Evolutionary conservation across 805 yeast genomes (phyloP), one percentile per base, ranked within the genome.

Genomic region (Jamesozyma gamospora): DNA sequence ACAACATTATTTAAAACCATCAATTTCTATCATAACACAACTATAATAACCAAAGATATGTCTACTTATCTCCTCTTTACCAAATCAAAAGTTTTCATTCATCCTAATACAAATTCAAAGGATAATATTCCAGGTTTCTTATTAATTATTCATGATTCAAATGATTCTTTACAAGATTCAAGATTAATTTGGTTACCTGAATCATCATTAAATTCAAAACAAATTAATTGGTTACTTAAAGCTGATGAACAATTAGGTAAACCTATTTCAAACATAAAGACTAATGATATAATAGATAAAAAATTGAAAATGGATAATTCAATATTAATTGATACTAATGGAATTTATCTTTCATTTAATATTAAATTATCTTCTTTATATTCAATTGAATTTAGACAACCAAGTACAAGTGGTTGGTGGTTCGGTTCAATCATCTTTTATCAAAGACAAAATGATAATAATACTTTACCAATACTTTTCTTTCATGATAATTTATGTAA

Each of bases 401-500:
- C 96, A 5, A 77, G 87, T 2, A 53, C 63, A 11, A 65, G 76
- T 13, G 94, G 88, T 2, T 79, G 87, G 77, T 90, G 96, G 96
- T 76, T 74, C 62, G 99, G 99, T 0, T 83, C 95, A 0, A 64
- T 90, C 13, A 66, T 86, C 2, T 60, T 92, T 24, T 80, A 85
- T 58, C 74, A 90, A 1, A 73, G 74, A 47, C 45, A 49, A 15
- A 64, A 40, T 17, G 56, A 62, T 26, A 75, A 64, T 32, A 81
- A 75, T 40, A 75, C 77, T 33, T 62, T 86, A 14, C 97, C 97
- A 0, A 80, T 87, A 4, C 53, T 92, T 31, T 92, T 88, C 59
- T 88, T 92, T 66, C 98, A 92, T 60, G 98, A 92, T 55, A 82
- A 83, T 40, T 88, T 83, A 50, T 75, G 81, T 27, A 79, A 84